Evolutionary conservation across 1,284 basidiomycete species (phyloP).

Genomic region (Rhizoctonia solani): DNA sequence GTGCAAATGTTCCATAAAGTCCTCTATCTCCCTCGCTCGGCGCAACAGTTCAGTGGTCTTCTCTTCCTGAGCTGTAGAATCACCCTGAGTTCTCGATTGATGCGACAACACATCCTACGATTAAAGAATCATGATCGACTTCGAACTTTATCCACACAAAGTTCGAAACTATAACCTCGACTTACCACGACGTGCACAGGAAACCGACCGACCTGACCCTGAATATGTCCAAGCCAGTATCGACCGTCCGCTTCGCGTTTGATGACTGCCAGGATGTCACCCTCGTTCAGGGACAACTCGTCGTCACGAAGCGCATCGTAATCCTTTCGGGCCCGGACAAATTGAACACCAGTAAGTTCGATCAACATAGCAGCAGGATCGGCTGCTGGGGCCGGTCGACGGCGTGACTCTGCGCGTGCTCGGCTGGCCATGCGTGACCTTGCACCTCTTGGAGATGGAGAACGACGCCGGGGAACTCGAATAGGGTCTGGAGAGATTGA

Average conservation of each 20-base stretch:
- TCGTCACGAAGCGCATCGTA: not conserved
- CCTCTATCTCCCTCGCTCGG: slow-evolving; percentile 23
- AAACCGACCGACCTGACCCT: slow-evolving; percentile 29
- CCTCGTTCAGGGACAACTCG: slow-evolving; percentile 26
- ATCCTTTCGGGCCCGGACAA: slow-evolving; percentile 8
- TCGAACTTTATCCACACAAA: not conserved
- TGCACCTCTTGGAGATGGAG: slow-evolving; percentile 3
- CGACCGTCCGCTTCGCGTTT: slow-evolving; percentile 6
- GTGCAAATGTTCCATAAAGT: slow-evolving; percentile 30
- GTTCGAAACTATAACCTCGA: not conserved
- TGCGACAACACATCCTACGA: slow-evolving; percentile 21
- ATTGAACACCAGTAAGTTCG: slow-evolving; percentile 28
- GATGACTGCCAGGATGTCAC: slow-evolving; percentile 20
- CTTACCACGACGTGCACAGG: slow-evolving; percentile 24
- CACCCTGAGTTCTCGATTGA: slow-evolving; percentile 2
- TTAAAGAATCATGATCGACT: not conserved
- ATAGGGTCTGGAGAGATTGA: not conserved
- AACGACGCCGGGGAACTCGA: slow-evolving; percentile 27
- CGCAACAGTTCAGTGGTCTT: slow-evolving; percentile 28
- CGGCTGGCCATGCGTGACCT: slow-evolving; percentile 22
- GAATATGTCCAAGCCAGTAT: slow-evolving; percentile 15
- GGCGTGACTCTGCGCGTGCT: slow-evolving; percentile 14
- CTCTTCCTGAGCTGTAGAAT: slow-evolving; percentile 13
- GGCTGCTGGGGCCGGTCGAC: not conserved
- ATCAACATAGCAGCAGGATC: slow-evolving; percentile 14